Percentiles rank a stretch among this genome's conserved stretches.
Conservation (phyloP, 495 filamentous ascomycete species). For the Lasiosphaeria miniovina region DNA sequence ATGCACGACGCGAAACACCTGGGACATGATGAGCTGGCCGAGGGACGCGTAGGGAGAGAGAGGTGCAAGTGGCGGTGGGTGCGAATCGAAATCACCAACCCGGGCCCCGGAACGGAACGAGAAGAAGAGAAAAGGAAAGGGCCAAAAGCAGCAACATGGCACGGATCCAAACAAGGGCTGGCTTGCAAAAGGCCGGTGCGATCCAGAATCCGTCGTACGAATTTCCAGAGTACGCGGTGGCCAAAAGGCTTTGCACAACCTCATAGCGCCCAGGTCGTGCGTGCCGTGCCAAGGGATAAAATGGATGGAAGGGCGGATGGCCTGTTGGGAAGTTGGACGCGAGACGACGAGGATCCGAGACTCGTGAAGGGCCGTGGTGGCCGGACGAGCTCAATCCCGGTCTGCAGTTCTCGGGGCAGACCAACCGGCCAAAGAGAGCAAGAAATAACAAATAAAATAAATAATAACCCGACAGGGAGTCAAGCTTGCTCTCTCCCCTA, state of each 20-base stretch:
- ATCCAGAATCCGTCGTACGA: not conserved
- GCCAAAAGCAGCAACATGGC: not conserved
- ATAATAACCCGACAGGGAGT: not conserved
- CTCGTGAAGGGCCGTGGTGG: not conserved
- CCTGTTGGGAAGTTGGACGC: constrained; percentile 9
- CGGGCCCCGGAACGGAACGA: not conserved
- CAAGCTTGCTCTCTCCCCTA: not conserved
- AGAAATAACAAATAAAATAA: not conserved
- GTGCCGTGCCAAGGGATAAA: not conserved
- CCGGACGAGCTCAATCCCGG: constrained; percentile 8
- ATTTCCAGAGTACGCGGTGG: not conserved
- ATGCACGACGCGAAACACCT: not conserved
- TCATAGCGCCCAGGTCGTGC: not conserved
- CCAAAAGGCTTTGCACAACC: not conserved
- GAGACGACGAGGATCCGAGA: constrained; percentile 3
- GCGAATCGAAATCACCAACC: not conserved
- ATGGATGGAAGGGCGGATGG: not conserved
- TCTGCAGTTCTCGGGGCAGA: constrained; percentile 11
- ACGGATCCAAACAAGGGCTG: not conserved
- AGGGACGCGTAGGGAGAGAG: not conserved
- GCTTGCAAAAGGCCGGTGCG: not conserved
- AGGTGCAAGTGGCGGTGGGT: not conserved
- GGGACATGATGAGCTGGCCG: not conserved
- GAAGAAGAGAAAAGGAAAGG: not conserved
- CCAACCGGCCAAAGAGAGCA: constrained; percentile 14